Evolutionary conservation across 345 rosid species (phyloP).

Genomic region (Leavenworthia alabamica): DNA sequence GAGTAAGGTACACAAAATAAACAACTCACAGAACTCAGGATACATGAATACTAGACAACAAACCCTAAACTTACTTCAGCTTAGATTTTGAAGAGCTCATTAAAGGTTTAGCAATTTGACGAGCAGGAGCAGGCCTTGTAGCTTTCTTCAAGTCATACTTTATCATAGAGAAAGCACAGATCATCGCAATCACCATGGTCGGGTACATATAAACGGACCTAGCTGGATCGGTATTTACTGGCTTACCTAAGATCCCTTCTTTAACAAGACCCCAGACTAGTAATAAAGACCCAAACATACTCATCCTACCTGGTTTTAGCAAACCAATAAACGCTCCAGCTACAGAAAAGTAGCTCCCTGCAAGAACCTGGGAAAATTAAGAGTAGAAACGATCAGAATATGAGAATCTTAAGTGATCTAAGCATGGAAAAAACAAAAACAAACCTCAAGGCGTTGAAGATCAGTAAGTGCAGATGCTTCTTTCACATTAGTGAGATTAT

Average conservation of each 20-base stretch:
- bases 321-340: constrained; percentile 82
- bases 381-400: background rate
- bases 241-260: constrained; percentile 85
- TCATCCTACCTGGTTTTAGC: constrained; percentile 86
- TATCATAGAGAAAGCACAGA: constrained; percentile 77
- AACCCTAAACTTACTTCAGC: constrained; percentile 48
- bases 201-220: constrained; percentile 70
- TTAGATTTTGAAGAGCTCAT: constrained; percentile 74
- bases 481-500: constrained; percentile 62
- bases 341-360: constrained; percentile 87
- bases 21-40: constrained; percentile 17
- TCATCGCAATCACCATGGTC: constrained; percentile 62
- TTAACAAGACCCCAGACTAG: constrained; percentile 87
- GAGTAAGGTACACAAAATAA: constrained; percentile 9
- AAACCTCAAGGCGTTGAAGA: constrained; percentile 91
- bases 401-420: background rate
- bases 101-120: constrained; percentile 62
- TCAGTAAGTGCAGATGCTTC: constrained; percentile 71
- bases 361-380: constrained; percentile 60
- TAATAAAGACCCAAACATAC: constrained; percentile 84
- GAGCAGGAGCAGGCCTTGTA: constrained; percentile 51
- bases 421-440: background rate
- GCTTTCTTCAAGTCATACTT: constrained; percentile 81
- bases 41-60: constrained; percentile 6
- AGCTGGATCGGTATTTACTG: constrained; percentile 59